Evolutionary conservation across 2,329 filamentous ascomycete genomes (phyloP), one percentile per base, ranked within the genome.

Genomic region (Lachnellula arida): DNA sequence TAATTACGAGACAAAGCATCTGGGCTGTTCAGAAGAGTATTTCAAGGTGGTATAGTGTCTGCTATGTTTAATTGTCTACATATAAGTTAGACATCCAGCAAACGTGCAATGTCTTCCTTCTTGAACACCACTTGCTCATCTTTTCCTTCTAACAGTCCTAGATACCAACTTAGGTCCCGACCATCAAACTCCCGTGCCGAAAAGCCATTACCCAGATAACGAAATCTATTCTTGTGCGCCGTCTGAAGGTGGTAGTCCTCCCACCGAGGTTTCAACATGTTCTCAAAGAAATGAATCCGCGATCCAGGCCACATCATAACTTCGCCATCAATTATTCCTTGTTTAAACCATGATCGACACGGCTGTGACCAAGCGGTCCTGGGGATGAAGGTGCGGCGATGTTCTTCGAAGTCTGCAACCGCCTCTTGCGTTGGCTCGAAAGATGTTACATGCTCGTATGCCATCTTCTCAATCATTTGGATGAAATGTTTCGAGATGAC

Each of bases 241-340:
- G 73, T 73, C 9, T 65, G 66, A 53, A 73, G 71, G 37, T 74
- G 70, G 61, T 72, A 76, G 58, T 76, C 74, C 60, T 76, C 74
- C 59, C 67, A 75, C 11, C 74, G 68, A 3, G 72, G 71, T 7
- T 60, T 61, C 47, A 69, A 67, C 62, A 76, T 72, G 6, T 67
- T 63, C 50, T 75, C 70, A 43, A 74, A 67, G 59, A 78, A 80
- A 51, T 80, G 77, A 53, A 80, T 71, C 0, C 73, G 75, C 1
- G 71, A 74, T 1, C 78, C 78, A 1, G 78, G 77, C 75, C 75
- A 80, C 6, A 80, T 70, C 8, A 54, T 55, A 5, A 62, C 55
- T 34, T 54, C 48, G 34, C 60, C 60, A 23, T 60, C 50, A 9
- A 43, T 43, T 11, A 35, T 58, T 6, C 60, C 60, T 51, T 63